Evolutionary conservation across 2,329 filamentous ascomycete species (phyloP).

Genomic region (Aspergillus pseudonomiae): DNA sequence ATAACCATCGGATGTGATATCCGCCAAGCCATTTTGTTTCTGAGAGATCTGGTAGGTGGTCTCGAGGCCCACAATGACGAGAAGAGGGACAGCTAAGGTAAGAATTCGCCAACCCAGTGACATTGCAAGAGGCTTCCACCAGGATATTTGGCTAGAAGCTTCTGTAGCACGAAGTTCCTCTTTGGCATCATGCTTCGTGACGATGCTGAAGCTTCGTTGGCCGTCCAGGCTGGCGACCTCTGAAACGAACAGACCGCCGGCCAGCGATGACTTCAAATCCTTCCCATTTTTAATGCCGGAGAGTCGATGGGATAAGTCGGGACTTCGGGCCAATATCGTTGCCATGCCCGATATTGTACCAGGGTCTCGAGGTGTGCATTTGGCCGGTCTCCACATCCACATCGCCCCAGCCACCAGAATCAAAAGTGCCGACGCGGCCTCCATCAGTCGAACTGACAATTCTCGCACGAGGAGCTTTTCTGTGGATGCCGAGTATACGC

Average conservation of each 20-base stretch:
- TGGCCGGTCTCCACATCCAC: slow-evolving; percentile 8
- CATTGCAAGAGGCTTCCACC: slow-evolving; percentile 10
- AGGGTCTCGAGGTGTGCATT: slow-evolving; percentile 12
- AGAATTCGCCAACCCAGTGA: slow-evolving; percentile 3
- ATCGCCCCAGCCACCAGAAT: slow-evolving; percentile 4
- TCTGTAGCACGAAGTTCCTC: background rate
- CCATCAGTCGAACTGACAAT: slow-evolving; percentile 12
- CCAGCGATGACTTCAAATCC: background rate
- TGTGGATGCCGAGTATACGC: background rate
- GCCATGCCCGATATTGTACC: slow-evolving; percentile 12
- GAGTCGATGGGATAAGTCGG: background rate
- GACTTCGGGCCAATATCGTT: slow-evolving; percentile 7
- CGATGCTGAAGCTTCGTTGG: slow-evolving; percentile 5
- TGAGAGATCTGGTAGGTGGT: slow-evolving; percentile 8
- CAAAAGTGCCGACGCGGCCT: slow-evolving; percentile 3
- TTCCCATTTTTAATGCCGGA: slow-evolving; percentile 1
- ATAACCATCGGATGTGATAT: slow-evolving; percentile 20
- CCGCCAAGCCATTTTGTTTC: slow-evolving; percentile 1
- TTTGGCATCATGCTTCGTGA: background rate
- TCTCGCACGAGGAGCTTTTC: slow-evolving; percentile 10
- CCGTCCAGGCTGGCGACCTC: background rate
- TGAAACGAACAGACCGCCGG: background rate
- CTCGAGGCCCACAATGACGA: slow-evolving; percentile 9
- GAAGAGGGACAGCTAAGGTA: slow-evolving; percentile 4
- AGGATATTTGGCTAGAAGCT: background rate